phyloP scores from a whole-genome alignment of 2,329 filamentous ascomycete genomes.

The Shiraia sp. region DNA sequence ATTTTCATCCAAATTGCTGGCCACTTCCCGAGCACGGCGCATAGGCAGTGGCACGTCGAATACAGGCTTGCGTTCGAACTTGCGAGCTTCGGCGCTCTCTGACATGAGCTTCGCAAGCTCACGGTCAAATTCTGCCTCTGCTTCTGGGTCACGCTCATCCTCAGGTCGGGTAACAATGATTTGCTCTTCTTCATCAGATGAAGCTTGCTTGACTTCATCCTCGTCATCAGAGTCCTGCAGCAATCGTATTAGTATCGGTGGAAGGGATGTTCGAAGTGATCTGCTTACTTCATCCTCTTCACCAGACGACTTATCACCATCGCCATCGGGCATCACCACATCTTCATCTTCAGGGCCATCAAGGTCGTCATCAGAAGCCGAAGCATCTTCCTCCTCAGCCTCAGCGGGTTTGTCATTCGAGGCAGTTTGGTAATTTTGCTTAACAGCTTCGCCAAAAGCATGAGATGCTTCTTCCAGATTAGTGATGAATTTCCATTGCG shows the following conservation, averaged over 20 bases:
- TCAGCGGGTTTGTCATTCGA: slow-evolving; percentile 72
- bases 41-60: slow-evolving; percentile 99
- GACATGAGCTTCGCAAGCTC: slow-evolving; percentile 99
- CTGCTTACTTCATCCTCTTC: slow-evolving; percentile 59
- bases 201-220: slow-evolving; percentile 54
- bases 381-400: slow-evolving; percentile 71
- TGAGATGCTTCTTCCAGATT: slow-evolving; percentile 81
- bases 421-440: slow-evolving; percentile 82
- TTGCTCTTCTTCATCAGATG: slow-evolving; percentile 78
- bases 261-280: background rate
- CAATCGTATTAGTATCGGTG: slow-evolving; percentile 11
- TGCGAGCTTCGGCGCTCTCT: slow-evolving; percentile 92
- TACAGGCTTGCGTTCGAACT: slow-evolving; percentile 90
- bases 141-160: slow-evolving; percentile 88
- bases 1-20: slow-evolving; percentile 46
- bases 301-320: slow-evolving; percentile 54
- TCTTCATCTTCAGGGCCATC: slow-evolving; percentile 54
- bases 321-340: slow-evolving; percentile 53
- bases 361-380: slow-evolving; percentile 74
- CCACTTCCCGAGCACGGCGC: slow-evolving; percentile 67
- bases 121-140: slow-evolving; percentile 95
- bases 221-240: slow-evolving; percentile 50
- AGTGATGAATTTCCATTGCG: slow-evolving; percentile 87
- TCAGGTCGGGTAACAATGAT: slow-evolving; percentile 91
- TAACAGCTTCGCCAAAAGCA: slow-evolving; percentile 83